A percentile compares a stretch with the other conserved stretches of the same genome.
These are phyloP conservation scores for Aphanocladium album DNA, from an alignment of 2,329 filamentous ascomycete species.

Conservation along the genomic window DNA sequence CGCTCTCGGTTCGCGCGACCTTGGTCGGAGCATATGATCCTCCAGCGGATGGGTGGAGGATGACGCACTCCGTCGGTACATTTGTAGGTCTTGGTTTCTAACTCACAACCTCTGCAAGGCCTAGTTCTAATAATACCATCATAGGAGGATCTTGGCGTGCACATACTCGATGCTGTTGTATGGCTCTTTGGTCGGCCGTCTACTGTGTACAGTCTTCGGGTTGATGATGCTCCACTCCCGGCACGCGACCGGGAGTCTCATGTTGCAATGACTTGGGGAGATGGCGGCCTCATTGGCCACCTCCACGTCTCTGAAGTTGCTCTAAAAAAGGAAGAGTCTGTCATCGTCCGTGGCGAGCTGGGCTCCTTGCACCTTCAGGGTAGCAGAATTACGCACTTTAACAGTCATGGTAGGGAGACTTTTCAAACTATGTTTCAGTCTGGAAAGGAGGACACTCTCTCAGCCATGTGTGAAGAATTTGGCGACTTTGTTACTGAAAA, in stretches of 20 bases:
- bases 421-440: not conserved
- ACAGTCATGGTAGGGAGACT: not conserved
- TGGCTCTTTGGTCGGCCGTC: conserved; percentile 6
- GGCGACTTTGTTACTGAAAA: not conserved
- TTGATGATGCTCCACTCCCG: not conserved
- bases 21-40: not conserved
- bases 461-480: conserved; percentile 4
- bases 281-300: not conserved
- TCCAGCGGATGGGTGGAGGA: conserved; percentile 2
- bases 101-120: not conserved
- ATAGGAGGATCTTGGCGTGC: conserved; percentile 6
- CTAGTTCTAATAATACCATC: not conserved
- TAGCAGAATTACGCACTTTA: not conserved
- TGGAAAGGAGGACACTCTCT: not conserved
- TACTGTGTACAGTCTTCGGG: not conserved
- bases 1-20: not conserved
- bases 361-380: not conserved
- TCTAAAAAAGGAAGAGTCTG: not conserved
- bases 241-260: conserved; percentile 6
- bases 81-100: not conserved
- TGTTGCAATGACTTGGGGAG: not conserved
- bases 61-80: conserved; percentile 1
- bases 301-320: conserved; percentile 6
- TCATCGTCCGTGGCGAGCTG: not conserved
- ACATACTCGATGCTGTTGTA: conserved; percentile 3